Percentiles rank a stretch among this genome's conserved stretches.
Evolutionary conservation across 208 protist species (phyloP).

Genomic region (Acanthamoeba quina): DNA sequence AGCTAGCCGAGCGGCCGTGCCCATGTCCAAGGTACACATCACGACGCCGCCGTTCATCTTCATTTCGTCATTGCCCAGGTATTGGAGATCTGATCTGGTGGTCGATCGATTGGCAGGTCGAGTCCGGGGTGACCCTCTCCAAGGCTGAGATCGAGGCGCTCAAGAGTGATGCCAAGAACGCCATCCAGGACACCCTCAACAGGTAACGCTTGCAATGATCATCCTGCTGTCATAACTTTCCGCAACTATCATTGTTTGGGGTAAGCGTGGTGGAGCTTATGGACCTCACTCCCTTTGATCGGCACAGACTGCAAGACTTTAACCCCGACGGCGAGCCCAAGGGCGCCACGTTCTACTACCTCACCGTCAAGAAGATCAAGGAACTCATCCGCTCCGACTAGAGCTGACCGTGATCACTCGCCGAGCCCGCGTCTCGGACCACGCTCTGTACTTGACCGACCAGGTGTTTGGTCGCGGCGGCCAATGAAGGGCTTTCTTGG

Average conservation of each 20-base stretch:
- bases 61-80: background rate
- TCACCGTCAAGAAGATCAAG: conserved; percentile 73
- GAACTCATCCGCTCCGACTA: conserved; percentile 14
- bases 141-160: conserved; percentile 22
- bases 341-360: conserved; percentile 38
- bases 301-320: conserved; percentile 43
- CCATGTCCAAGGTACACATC: background rate
- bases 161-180: background rate
- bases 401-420: too few relatives aligned
- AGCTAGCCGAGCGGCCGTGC: background rate
- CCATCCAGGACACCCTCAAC: conserved; percentile 49
- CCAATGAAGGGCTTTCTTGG: too few relatives aligned
- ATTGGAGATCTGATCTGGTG: background rate
- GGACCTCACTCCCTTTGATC: too few relatives aligned
- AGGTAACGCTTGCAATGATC: background rate
- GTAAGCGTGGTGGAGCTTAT: too few relatives aligned
- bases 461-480: background rate
- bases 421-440: too few relatives aligned
- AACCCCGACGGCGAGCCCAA: conserved; percentile 10
- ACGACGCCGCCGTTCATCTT: background rate
- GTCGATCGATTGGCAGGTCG: background rate
- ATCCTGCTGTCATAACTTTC: background rate
- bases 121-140: conserved; percentile 26
- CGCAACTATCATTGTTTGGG: too few relatives aligned
- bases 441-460: background rate